These are phyloP conservation scores for Coemansia javaensis DNA, from an alignment of 192 early-diverging fungal species.

Conservation along the genomic window DNA sequence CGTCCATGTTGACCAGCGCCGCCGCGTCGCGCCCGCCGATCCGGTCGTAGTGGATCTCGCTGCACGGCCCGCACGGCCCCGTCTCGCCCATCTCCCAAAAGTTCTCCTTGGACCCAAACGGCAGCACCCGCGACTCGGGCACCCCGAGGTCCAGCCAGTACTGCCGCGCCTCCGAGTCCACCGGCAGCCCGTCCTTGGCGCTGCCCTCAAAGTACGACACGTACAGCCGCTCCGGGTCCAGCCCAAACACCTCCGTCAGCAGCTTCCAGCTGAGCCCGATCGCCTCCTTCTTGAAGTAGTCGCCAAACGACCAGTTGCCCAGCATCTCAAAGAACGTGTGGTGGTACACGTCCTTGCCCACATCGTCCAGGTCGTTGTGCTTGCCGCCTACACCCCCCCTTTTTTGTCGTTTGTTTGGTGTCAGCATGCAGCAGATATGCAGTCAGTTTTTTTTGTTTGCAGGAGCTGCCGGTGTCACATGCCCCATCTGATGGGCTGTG, in stretches of 20 bases:
- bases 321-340: constrained; percentile 99
- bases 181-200: constrained; percentile 65
- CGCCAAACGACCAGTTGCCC: constrained; percentile 99
- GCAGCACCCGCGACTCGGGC: constrained; percentile 74
- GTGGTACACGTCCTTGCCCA: constrained; percentile 97
- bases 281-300: constrained; percentile 98
- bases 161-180: constrained; percentile 88
- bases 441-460: background rate
- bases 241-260: constrained; percentile 76
- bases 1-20: constrained; percentile 90
- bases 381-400: constrained; percentile 82
- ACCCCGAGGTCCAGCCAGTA: constrained; percentile 89
- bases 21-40: constrained; percentile 90
- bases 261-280: constrained; percentile 89
- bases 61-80: constrained; percentile 96
- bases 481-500: too few relatives aligned
- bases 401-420: too few relatives aligned
- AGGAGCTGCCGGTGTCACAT: too few relatives aligned
- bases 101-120: constrained; percentile 90
- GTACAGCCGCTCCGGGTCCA: constrained; percentile 87
- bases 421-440: background rate
- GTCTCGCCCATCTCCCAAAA: constrained; percentile 99
- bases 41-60: constrained; percentile 96
- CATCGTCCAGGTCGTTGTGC: constrained; percentile 99
- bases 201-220: constrained; percentile 97